These are phyloP conservation scores for Sporothrix variecibatus DNA, from an alignment of 2,329 filamentous ascomycete species.

Conservation along the genomic window DNA sequence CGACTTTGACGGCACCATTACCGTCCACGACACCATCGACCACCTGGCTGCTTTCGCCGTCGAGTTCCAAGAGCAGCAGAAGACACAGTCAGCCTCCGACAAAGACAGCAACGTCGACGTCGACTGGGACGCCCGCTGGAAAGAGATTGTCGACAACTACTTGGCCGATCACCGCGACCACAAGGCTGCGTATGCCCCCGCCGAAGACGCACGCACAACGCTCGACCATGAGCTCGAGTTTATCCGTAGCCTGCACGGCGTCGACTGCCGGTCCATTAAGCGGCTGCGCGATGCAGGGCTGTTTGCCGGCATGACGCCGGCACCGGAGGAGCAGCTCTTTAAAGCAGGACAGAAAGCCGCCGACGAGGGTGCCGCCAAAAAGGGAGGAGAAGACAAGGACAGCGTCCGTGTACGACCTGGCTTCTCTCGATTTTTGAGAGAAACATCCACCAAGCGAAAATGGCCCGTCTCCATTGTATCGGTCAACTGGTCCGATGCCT, in stretches of 20 bases:
- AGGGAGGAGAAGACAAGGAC: not conserved
- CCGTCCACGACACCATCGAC: constrained; percentile 54
- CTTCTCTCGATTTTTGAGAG: constrained; percentile 33
- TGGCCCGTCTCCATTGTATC: constrained; percentile 51
- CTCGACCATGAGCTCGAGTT: constrained; percentile 47
- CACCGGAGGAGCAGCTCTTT: constrained; percentile 36
- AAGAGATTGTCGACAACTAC: constrained; percentile 50
- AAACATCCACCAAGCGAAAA: constrained; percentile 34
- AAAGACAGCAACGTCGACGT: not conserved
- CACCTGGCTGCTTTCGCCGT: constrained; percentile 50
- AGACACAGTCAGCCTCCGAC: constrained; percentile 17
- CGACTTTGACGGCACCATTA: constrained; percentile 64
- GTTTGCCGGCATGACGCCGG: constrained; percentile 45
- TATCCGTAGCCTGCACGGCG: constrained; percentile 45
- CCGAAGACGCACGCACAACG: constrained; percentile 38
- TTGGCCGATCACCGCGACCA: constrained; percentile 44
- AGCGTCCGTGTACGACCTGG: constrained; percentile 24
- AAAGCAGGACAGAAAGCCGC: constrained; percentile 41
- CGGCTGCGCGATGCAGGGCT: constrained; percentile 48
- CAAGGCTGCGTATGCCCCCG: constrained; percentile 38
- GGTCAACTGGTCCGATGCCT: constrained; percentile 43
- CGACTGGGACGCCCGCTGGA: constrained; percentile 45
- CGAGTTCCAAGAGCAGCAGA: constrained; percentile 34
- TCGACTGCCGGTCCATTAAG: constrained; percentile 51
- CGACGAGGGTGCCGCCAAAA: constrained; percentile 34